Conservation (phyloP, 208 protist genomes). For the Leishmania gerbilli region DNA sequence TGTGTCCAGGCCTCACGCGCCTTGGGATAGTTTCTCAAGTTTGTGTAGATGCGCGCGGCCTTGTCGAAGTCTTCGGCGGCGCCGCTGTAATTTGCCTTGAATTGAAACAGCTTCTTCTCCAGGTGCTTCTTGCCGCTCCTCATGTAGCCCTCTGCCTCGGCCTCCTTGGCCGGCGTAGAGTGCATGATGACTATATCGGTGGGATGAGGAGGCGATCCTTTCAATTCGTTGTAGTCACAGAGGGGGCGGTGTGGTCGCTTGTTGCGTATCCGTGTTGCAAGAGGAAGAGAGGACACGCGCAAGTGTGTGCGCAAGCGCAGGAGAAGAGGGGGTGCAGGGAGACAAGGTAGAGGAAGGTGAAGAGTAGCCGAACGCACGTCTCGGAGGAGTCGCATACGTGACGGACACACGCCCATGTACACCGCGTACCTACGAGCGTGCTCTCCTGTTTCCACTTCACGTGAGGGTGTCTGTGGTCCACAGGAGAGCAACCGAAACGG, state of each 20-base stretch:
- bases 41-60: slow-evolving; percentile 70
- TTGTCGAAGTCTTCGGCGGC: slow-evolving; percentile 74
- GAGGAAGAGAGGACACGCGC: not conserved
- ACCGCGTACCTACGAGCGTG: not conserved
- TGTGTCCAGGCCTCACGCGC: slow-evolving; percentile 44
- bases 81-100: slow-evolving; percentile 56
- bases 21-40: slow-evolving; percentile 39
- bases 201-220: not conserved
- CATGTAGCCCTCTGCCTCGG: slow-evolving; percentile 64
- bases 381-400: not conserved
- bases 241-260: not conserved
- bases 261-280: not conserved
- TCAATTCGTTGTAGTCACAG: not conserved
- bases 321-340: not conserved
- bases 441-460: not conserved
- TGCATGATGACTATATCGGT: slow-evolving; percentile 14
- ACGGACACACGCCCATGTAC: not conserved
- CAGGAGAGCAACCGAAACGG: not conserved
- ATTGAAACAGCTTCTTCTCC: slow-evolving; percentile 53
- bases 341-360: not conserved
- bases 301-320: not conserved
- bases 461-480: not conserved
- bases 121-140: slow-evolving; percentile 52
- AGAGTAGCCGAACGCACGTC: not conserved
- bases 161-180: slow-evolving; percentile 20